Conservation (phyloP, 176 grass and related monocot genomes). For the Phyllostachys edulis region DNA sequence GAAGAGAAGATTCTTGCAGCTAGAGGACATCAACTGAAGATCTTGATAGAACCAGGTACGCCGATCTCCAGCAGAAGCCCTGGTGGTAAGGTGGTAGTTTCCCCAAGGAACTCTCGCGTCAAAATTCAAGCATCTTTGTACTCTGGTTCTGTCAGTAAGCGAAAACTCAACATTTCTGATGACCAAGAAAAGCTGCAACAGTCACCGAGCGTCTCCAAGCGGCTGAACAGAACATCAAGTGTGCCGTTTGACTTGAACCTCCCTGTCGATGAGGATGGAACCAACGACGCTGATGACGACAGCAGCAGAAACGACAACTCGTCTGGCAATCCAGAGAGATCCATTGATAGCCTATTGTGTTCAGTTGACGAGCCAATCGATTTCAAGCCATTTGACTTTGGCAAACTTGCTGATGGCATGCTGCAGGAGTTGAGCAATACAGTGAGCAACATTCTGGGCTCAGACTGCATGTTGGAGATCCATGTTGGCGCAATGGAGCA, state of each 20-base stretch:
- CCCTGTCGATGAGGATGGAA: slow-evolving; percentile 50
- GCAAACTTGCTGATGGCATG: slow-evolving; percentile 52
- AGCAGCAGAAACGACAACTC: slow-evolving; percentile 42
- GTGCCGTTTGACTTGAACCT: slow-evolving; percentile 75
- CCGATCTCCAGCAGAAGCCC: neutral
- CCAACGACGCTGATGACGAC: slow-evolving; percentile 20
- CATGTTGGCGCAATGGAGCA: slow-evolving; percentile 66
- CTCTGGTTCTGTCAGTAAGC: slow-evolving; percentile 49
- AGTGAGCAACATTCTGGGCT: slow-evolving; percentile 32
- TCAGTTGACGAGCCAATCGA: slow-evolving; percentile 46
- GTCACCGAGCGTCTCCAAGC: slow-evolving; percentile 34
- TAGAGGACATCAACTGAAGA: slow-evolving; percentile 62
- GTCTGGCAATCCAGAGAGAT: slow-evolving; percentile 41
- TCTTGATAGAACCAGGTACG: slow-evolving; percentile 40
- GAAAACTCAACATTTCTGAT: slow-evolving; percentile 46
- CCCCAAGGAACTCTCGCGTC: slow-evolving; percentile 12
- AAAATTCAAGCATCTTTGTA: slow-evolving; percentile 22
- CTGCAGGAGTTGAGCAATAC: slow-evolving; percentile 53
- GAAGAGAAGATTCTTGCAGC: slow-evolving; percentile 64
- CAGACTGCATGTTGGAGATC: slow-evolving; percentile 54
- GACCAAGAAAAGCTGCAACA: slow-evolving; percentile 35
- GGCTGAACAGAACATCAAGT: slow-evolving; percentile 45
- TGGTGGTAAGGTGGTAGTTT: slow-evolving; percentile 28
- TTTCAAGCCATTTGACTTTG: slow-evolving; percentile 63
- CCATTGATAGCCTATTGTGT: slow-evolving; percentile 44